Base-by-base conservation (phyloP, 1,139 yeast species). In the Geotrichum phurueaensis region DNA sequence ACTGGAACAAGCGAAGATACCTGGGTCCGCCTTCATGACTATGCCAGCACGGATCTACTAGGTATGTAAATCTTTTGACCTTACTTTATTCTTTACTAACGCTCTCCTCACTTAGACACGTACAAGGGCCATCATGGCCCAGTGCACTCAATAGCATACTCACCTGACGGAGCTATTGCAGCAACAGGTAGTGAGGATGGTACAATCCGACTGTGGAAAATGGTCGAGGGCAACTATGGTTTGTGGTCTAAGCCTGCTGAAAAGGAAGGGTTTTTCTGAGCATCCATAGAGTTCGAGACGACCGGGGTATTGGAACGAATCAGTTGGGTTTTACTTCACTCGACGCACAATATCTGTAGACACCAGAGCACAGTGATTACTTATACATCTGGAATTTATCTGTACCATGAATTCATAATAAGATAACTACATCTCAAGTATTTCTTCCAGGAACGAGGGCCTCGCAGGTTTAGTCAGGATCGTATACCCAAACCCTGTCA, bases 121-220 rank as follows among this genome's bases (percentile, higher is more conserved):
- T 64, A 61, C 54, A 73, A 71, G 56, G 76, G 74, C 4, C 78
- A 75, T 56, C 77, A 74, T 62, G 78, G 78, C 1, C 77, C 78
- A 0, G 76, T 75, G 12, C 77, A 74, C 62, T 68, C 75, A 2
- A 68, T 73, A 1, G 63, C 70, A 33, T 74, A 68, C 59, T 72
- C 76, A 10, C 77, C 77, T 2, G 76, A 74, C 57, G 75, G 76
- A 1, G 64, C 67, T 27, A 53, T 74, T 20, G 69, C 80, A 64
- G 90, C 87, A 0, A 82, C 89, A 0, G 91, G 90, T 53, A 81
- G 88, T 2, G 85, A 83, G 61, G 91, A 86, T 68, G 90, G 90
- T 12, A 74, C 86, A 2, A 85, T 86, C 20, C 75, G 90, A 57
- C 75, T 86, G 47, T 86, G 91, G 92, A 74, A 74, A 59, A 66